Conservation (phyloP, 2,329 filamentous ascomycete species). For the Aspergillus sojae region DNA sequence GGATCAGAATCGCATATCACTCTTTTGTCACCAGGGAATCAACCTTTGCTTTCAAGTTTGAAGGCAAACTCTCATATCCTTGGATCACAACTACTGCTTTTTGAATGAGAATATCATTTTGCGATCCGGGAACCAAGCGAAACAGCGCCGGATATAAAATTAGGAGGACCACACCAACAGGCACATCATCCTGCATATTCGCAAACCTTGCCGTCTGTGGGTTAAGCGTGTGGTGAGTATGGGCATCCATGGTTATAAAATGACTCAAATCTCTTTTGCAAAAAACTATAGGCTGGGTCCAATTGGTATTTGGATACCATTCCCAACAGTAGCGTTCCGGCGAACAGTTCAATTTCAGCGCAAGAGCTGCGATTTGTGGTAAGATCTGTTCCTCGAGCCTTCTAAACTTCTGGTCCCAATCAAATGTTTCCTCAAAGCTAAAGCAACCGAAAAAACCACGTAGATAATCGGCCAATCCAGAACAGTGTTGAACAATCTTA, state of each 20-base stretch:
- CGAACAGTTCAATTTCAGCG: background rate
- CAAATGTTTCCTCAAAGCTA: background rate
- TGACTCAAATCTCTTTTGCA: background rate
- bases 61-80: background rate
- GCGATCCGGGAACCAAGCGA: background rate
- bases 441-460: background rate
- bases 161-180: background rate
- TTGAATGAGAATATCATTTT: conserved; percentile 1
- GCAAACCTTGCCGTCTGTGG: background rate
- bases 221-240: conserved; percentile 7
- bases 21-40: background rate
- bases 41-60: background rate
- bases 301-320: background rate
- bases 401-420: background rate
- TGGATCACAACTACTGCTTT: background rate
- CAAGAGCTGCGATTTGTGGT: background rate
- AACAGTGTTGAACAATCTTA: background rate
- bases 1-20: background rate
- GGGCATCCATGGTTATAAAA: conserved; percentile 2
- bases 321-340: conserved; percentile 2
- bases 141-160: conserved; percentile 9
- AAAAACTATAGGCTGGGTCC: background rate
- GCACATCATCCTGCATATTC: background rate
- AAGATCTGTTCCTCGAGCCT: conserved; percentile 4
- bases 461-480: background rate